These are phyloP conservation scores for Lasiosphaeria ovina DNA, from an alignment of 495 filamentous ascomycete species.

Conservation along the genomic window DNA sequence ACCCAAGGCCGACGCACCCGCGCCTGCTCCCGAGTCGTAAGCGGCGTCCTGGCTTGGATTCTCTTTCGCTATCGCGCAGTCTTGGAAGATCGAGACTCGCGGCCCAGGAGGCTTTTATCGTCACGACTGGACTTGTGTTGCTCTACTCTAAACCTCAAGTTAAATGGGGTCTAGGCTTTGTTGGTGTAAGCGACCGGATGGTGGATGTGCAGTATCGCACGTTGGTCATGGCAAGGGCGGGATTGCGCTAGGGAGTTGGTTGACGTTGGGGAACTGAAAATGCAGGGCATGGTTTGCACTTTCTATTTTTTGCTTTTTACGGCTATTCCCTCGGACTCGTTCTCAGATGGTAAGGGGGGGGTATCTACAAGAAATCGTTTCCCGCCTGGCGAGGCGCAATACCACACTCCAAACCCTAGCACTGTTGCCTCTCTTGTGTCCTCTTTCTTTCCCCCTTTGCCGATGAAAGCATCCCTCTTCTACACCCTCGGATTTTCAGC, in stretches of 20 bases:
- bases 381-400: slow-evolving; percentile 1
- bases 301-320: slow-evolving; percentile 22
- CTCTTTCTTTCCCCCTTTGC: neutral
- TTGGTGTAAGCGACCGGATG: slow-evolving; percentile 15
- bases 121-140: slow-evolving; percentile 20
- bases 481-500: neutral
- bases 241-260: slow-evolving; percentile 33
- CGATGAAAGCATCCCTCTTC: neutral
- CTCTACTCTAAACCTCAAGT: slow-evolving; percentile 13
- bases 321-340: slow-evolving; percentile 6
- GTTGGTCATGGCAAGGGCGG: slow-evolving; percentile 23
- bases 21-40: slow-evolving; percentile 40
- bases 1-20: slow-evolving; percentile 41
- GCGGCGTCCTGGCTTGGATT: slow-evolving; percentile 11
- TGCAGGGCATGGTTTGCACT: slow-evolving; percentile 34
- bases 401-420: slow-evolving; percentile 2
- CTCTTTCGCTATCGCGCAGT: slow-evolving; percentile 18
- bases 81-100: slow-evolving; percentile 10
- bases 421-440: neutral
- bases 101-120: slow-evolving; percentile 8
- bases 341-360: slow-evolving; percentile 6
- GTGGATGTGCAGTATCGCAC: slow-evolving; percentile 25
- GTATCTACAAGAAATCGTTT: slow-evolving; percentile 7
- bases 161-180: slow-evolving; percentile 12
- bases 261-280: slow-evolving; percentile 35